A percentile compares a stretch with the other conserved stretches of the same genome.
Evolutionary conservation across 202 grass and related monocot species (phyloP).

Genomic region (Digitaria exilis): DNA sequence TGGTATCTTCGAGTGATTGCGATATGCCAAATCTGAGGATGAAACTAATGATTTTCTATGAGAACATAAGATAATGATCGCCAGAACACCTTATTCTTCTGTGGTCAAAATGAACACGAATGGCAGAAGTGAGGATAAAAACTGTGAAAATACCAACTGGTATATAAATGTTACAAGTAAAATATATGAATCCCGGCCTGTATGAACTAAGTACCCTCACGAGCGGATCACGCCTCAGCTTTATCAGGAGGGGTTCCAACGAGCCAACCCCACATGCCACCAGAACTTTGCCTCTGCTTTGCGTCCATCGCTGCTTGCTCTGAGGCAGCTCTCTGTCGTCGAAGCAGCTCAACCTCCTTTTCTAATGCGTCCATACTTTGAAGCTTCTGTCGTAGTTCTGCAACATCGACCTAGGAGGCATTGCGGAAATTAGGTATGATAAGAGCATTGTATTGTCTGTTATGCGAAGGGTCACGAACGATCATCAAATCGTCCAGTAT

Average conservation of each 20-base stretch:
- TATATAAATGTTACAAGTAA: conserved; percentile 49
- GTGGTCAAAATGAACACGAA: conserved; percentile 45
- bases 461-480: not conserved
- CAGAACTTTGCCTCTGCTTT: conserved; percentile 71
- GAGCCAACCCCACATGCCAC: conserved; percentile 94
- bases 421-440: conserved; percentile 4
- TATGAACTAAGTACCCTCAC: conserved; percentile 36
- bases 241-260: conserved; percentile 70
- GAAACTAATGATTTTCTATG: conserved; percentile 4
- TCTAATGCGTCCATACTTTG: conserved; percentile 71
- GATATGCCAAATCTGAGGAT: not conserved
- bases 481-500: not conserved
- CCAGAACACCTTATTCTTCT: conserved; percentile 35
- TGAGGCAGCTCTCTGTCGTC: conserved; percentile 73
- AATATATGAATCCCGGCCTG: conserved; percentile 54
- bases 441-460: not conserved
- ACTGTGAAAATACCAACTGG: conserved; percentile 6
- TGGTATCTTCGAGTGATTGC: not conserved
- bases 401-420: conserved; percentile 79
- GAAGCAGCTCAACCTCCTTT: conserved; percentile 88
- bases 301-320: conserved; percentile 78
- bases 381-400: conserved; percentile 88
- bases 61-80: not conserved
- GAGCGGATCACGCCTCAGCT: conserved; percentile 52
- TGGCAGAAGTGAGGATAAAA: not conserved